Evolutionary conservation across 345 rosid genomes (phyloP).

Genomic region (Hibiscus trionum): DNA sequence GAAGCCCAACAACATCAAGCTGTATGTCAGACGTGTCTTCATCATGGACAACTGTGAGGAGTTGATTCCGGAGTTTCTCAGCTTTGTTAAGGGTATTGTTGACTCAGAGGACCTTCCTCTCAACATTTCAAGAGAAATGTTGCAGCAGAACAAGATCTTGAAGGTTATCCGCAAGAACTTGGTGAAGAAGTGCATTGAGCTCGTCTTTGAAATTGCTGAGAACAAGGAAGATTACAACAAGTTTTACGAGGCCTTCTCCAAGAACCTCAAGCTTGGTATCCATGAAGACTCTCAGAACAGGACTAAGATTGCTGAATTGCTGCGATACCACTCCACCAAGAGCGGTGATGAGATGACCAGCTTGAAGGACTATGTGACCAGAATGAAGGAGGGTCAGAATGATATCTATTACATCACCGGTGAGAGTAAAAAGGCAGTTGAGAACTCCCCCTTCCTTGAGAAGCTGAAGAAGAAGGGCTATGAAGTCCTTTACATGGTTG

Average conservation of each 20-base stretch:
- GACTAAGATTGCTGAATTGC: constrained; percentile 71
- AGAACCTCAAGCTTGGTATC: constrained; percentile 84
- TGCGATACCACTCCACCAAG: constrained; percentile 84
- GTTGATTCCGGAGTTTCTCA: constrained; percentile 70
- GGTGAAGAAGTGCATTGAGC: constrained; percentile 87
- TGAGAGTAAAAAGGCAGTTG: constrained; percentile 89
- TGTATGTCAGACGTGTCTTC: constrained; percentile 84
- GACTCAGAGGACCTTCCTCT: constrained; percentile 91
- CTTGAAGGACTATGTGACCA: constrained; percentile 82
- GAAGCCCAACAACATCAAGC: constrained; percentile 91
- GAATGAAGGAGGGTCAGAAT: constrained; percentile 87
- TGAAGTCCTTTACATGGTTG: constrained; percentile 81
- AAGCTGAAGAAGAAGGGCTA: constrained; percentile 80
- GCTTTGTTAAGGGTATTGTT: constrained; percentile 85
- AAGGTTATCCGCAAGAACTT: constrained; percentile 88
- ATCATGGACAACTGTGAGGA: constrained; percentile 98
- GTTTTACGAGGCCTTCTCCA: constrained; percentile 83
- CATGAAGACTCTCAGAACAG: constrained; percentile 82
- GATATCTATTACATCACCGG: constrained; percentile 84
- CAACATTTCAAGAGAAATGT: constrained; percentile 74
- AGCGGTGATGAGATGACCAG: constrained; percentile 88
- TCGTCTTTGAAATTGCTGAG: constrained; percentile 85
- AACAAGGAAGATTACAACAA: constrained; percentile 93
- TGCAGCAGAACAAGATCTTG: constrained; percentile 89
- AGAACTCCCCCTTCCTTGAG: constrained; percentile 95